Conservation (phyloP, 371 early-diverging fungal species). For the Apophysomyces variabilis region DNA sequence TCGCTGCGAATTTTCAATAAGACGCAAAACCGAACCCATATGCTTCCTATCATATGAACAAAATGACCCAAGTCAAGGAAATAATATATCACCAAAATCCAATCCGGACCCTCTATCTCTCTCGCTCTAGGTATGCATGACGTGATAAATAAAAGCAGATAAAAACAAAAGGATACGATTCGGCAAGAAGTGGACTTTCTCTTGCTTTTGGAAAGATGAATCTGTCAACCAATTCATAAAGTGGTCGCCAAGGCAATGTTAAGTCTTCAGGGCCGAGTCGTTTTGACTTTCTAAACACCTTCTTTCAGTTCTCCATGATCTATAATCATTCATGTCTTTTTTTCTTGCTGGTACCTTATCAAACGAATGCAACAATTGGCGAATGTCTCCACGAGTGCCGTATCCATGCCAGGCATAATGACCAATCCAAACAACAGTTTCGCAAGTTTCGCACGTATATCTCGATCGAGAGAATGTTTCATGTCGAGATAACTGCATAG, state of each 20-base stretch:
- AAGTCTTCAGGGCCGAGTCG: constrained; percentile 60
- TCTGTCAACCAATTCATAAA: constrained; percentile 63
- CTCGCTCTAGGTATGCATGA: too few relatives aligned
- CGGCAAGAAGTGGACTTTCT: constrained; percentile 62
- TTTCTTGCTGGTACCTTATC: constrained; percentile 55
- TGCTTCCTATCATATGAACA: constrained; percentile 34
- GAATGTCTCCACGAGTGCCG: constrained; percentile 61
- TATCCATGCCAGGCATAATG: constrained; percentile 67
- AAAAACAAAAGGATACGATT: constrained; percentile 41
- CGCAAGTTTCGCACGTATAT: constrained; percentile 64
- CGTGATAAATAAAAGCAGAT: background rate
- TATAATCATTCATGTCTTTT: background rate
- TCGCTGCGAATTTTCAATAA: constrained; percentile 47
- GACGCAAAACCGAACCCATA: constrained; percentile 32
- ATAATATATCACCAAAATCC: background rate
- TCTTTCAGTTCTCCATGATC: background rate
- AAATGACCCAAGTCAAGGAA: background rate
- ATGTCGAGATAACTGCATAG: constrained; percentile 63
- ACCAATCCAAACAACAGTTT: constrained; percentile 60
- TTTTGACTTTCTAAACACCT: constrained; percentile 49
- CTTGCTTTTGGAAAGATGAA: constrained; percentile 67
- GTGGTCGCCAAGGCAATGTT: constrained; percentile 74
- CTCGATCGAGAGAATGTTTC: constrained; percentile 63
- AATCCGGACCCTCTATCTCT: too few relatives aligned
- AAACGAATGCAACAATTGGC: constrained; percentile 56